These are phyloP conservation scores for Ogataea nakhonphanomensis DNA, from an alignment of 805 yeast species.

Conservation along the genomic window DNA sequence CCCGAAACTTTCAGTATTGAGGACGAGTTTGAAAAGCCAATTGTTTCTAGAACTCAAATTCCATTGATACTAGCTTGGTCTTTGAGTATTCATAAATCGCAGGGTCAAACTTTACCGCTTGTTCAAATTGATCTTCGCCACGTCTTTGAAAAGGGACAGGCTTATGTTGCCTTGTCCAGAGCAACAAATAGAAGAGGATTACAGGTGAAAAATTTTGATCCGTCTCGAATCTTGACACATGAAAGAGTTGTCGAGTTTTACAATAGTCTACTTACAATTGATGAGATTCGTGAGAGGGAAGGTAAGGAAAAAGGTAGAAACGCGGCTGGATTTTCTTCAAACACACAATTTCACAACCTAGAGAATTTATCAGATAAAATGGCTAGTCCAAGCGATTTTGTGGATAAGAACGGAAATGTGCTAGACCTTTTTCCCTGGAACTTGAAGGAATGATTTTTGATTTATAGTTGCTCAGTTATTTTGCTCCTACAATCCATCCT, in stretches of 20 bases:
- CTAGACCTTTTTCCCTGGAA: background rate
- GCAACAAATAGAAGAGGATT: slow-evolving; percentile 76
- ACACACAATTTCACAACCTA: slow-evolving; percentile 10
- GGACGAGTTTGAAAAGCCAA: slow-evolving; percentile 62
- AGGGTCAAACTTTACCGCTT: slow-evolving; percentile 81
- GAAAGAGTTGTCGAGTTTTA: slow-evolving; percentile 71
- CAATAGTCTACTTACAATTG: slow-evolving; percentile 39
- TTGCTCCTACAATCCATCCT: slow-evolving; percentile 36
- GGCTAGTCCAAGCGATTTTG: slow-evolving; percentile 17
- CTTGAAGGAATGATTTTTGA: too few relatives aligned
- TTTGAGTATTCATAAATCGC: slow-evolving; percentile 90
- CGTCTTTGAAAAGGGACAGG: slow-evolving; percentile 90
- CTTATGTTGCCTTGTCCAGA: slow-evolving; percentile 91
- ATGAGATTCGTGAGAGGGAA: slow-evolving; percentile 22
- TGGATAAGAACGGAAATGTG: background rate
- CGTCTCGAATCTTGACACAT: slow-evolving; percentile 63
- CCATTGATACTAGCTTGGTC: slow-evolving; percentile 97
- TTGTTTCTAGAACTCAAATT: slow-evolving; percentile 73
- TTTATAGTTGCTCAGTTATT: slow-evolving; percentile 4
- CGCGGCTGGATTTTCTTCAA: background rate
- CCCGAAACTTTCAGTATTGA: slow-evolving; percentile 82
- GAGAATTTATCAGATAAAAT: slow-evolving; percentile 11
- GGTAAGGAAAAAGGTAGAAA: background rate
- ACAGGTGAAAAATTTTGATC: slow-evolving; percentile 73
- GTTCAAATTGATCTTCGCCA: slow-evolving; percentile 73